Evolutionary conservation across 176 grass and related monocot genomes (phyloP).

Genomic region (Pontederia paniculata): DNA sequence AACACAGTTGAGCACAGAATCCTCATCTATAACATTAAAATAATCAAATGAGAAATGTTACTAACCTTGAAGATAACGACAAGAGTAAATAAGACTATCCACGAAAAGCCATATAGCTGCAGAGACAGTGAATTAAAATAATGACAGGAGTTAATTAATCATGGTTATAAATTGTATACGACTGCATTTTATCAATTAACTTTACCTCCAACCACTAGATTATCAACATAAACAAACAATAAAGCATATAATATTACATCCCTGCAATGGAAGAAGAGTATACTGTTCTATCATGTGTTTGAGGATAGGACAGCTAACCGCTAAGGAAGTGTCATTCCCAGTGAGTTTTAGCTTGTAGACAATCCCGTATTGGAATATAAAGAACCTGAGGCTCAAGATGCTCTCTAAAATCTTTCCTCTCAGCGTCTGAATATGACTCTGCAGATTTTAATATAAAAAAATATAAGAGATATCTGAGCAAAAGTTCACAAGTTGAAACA

Average conservation of each 20-base stretch:
- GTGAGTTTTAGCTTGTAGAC: slow-evolving; percentile 82
- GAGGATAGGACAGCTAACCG: slow-evolving; percentile 39
- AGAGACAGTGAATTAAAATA: slow-evolving; percentile 21
- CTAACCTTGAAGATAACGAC: slow-evolving; percentile 81
- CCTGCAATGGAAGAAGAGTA: no score
- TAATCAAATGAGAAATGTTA: neutral
- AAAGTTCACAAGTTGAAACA: neutral
- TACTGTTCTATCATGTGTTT: no score
- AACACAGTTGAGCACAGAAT: slow-evolving; percentile 8
- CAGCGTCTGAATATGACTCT: slow-evolving; percentile 72
- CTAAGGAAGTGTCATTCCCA: slow-evolving; percentile 55
- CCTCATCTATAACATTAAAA: neutral
- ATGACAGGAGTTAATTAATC: neutral
- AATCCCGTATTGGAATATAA: slow-evolving; percentile 92
- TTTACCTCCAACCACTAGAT: no score
- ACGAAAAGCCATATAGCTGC: slow-evolving; percentile 93
- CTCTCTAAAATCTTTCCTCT: slow-evolving; percentile 83
- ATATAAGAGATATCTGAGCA: neutral
- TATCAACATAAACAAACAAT: no score
- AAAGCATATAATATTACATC: neutral
- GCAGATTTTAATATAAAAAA: slow-evolving; percentile 11
- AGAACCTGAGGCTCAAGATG: slow-evolving; percentile 72
- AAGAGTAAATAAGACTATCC: slow-evolving; percentile 66
- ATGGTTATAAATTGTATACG: no score
- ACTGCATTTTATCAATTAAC: no score